These are phyloP conservation scores for Russula vinacea DNA, from an alignment of 768 basidiomycete species.

Conservation along the genomic window DNA sequence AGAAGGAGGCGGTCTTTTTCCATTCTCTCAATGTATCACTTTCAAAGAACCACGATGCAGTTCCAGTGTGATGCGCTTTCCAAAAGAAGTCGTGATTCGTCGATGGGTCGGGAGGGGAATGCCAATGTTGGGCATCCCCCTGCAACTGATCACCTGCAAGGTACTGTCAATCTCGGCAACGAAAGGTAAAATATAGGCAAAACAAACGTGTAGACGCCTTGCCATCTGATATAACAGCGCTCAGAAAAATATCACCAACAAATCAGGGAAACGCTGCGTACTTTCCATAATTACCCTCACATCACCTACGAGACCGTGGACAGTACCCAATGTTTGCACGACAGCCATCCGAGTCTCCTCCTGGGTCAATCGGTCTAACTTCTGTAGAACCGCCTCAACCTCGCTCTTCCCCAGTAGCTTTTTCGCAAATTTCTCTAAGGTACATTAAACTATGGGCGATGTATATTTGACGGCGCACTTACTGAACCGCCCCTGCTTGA, in stretches of 20 bases:
- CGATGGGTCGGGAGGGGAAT: background rate
- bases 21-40: background rate
- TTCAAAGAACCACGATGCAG: background rate
- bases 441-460: background rate
- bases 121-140: background rate
- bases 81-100: background rate
- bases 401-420: background rate
- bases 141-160: background rate
- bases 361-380: background rate
- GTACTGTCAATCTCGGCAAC: background rate
- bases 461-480: background rate
- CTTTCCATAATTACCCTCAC: background rate
- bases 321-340: background rate
- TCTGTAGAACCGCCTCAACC: background rate
- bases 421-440: background rate
- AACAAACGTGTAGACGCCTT: conserved; percentile 5
- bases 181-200: too few relatives aligned
- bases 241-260: background rate
- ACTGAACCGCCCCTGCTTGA: conserved; percentile 2
- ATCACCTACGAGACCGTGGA: too few relatives aligned
- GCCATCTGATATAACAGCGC: background rate
- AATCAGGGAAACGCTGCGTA: background rate
- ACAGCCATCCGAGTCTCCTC: too few relatives aligned
- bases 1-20: background rate
- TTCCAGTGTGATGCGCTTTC: background rate